Conservation (phyloP, 176 grass and related monocot species). For the Zea luxurians region DNA sequence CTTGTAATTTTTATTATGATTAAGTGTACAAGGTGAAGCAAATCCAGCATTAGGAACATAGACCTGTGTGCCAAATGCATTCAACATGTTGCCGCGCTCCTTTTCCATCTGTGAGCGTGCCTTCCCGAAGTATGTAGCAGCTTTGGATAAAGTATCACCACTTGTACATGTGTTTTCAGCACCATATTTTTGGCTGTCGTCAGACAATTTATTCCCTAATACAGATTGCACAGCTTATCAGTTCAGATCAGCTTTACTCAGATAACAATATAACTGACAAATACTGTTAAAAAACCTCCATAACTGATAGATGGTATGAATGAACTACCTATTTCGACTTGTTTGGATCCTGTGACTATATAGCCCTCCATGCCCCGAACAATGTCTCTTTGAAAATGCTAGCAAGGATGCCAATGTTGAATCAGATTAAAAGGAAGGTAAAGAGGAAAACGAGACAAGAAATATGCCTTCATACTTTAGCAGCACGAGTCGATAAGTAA, state of each 20-base stretch:
- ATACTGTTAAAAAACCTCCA: conserved; percentile 3
- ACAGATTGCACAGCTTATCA: conserved; percentile 22
- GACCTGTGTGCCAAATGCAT: conserved; percentile 87
- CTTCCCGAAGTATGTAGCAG: conserved; percentile 53
- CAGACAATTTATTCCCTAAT: conserved; percentile 80
- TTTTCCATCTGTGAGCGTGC: conserved; percentile 74
- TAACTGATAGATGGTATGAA: conserved; percentile 10
- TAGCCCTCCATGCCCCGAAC: no score
- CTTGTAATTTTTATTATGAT: neutral
- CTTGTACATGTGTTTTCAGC: conserved; percentile 79
- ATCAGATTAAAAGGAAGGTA: no score
- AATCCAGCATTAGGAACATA: conserved; percentile 21
- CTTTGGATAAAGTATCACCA: conserved; percentile 82
- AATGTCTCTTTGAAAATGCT: no score
- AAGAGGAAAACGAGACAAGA: no score
- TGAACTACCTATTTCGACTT: neutral
- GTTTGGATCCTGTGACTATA: no score
- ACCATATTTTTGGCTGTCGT: conserved; percentile 93
- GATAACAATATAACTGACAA: neutral
- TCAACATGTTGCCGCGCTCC: conserved; percentile 71
- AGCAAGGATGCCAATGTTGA: no score
- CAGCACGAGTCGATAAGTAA: no score
- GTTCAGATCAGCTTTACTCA: conserved; percentile 3
- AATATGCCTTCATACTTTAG: no score
- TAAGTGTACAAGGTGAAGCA: neutral